Base-by-base conservation (phyloP, 345 rosid species). In the Arabidopsis arenosa region DNA sequence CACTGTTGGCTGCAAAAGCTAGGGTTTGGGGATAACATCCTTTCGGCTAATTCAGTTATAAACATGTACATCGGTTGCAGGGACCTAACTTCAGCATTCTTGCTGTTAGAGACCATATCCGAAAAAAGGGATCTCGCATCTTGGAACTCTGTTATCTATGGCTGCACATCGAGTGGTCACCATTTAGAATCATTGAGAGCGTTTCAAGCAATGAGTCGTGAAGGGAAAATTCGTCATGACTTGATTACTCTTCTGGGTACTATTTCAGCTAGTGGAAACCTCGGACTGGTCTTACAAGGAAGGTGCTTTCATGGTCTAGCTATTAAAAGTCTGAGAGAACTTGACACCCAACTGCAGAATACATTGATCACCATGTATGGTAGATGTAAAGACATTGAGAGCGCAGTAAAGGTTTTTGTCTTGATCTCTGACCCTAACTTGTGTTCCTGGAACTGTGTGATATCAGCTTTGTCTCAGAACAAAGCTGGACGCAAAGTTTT, bases 391-490 rank as follows among this genome's bases (percentile, higher is more conserved):
- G 83, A 89, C 67, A 73, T 69, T 2, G 81, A 75, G 48, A 81
- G 86, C 72, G 88, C 92, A 45, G 71, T 68, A 55, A 63, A 54
- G 32, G 87, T 84, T 60, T 86, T 86, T 79, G 17, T 35, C 63
- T 75, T 73, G 35, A 75, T 78, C 41, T 55, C 74, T 28, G 73
- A 79, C 51, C 79, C 65, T 66, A 90, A 90, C 81, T 75, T 86
- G 74, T 87, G 90, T 80, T 81, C 95, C 4, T 88, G 90, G 88
- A 88, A 88, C 80, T 86, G 90, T 77, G 74, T 85, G 82, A 88
- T 90, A 62, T 86, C 90, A 49, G 85, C 85, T 60, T 79, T 84
- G 63, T 83, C 88, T 70, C 90, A 85, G 80, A 89, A 89, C 23
- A 88, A 80, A 67, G 80, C 76, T 72, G 89, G 85, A 62, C 41